These are phyloP conservation scores for Spinacia oleracea DNA, from an alignment of 179 eudicot species.

Conservation along the genomic window DNA sequence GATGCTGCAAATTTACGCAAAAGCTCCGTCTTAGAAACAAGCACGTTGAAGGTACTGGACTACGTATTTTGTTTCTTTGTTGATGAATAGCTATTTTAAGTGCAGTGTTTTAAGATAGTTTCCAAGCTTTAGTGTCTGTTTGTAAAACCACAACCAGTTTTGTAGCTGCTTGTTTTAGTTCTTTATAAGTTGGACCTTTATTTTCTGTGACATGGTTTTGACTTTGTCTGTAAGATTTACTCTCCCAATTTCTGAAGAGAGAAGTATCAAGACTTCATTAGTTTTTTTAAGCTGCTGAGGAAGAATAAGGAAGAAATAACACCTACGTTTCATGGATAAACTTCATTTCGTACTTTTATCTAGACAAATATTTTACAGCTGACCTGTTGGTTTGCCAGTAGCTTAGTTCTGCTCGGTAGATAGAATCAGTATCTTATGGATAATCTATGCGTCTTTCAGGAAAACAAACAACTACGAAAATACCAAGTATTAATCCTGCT, in stretches of 20 bases:
- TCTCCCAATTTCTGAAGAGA: not conserved
- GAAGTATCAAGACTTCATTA: not conserved
- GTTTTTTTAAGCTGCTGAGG: not conserved
- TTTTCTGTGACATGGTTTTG: not conserved
- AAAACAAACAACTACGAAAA: not conserved
- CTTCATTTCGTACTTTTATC: not conserved
- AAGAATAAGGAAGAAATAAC: not conserved
- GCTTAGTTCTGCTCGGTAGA: not conserved
- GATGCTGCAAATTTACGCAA: constrained; percentile 37
- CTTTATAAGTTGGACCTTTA: not conserved
- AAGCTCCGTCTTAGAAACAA: constrained; percentile 30
- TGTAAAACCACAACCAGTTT: not conserved
- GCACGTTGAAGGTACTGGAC: constrained; percentile 45
- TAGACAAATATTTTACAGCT: not conserved
- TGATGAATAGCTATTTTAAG: not conserved
- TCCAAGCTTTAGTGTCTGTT: not conserved
- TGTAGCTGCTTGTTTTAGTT: not conserved
- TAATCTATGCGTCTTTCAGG: not conserved
- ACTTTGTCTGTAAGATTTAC: constrained; percentile 8
- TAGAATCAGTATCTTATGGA: not conserved
- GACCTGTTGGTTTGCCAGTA: not conserved
- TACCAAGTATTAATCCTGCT: not conserved
- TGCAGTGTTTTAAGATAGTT: not conserved
- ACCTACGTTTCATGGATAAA: not conserved
- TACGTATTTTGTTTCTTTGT: not conserved